Percentiles rank a stretch among this genome's conserved stretches.
phyloP scores from a whole-genome alignment of 2,329 filamentous ascomycete species.

The Epichloe typhina region DNA sequence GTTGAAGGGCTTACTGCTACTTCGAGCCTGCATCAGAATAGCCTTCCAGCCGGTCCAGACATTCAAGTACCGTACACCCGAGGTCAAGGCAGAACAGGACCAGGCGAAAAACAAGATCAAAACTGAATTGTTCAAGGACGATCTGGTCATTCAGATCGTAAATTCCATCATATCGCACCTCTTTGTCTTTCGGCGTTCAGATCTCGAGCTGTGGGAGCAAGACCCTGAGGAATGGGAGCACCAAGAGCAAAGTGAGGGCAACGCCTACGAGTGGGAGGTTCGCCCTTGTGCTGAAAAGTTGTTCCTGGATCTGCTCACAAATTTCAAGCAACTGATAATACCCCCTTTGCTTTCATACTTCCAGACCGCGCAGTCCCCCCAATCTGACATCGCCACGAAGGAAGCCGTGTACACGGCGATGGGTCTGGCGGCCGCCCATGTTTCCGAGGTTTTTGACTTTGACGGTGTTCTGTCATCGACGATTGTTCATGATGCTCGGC shows the following conservation, averaged over 20 bases:
- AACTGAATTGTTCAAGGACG: conserved; percentile 58
- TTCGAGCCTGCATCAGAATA: conserved; percentile 75
- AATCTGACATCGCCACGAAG: conserved; percentile 64
- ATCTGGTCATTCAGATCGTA: conserved; percentile 69
- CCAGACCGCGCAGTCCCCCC: conserved; percentile 54
- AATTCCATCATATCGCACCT: conserved; percentile 76
- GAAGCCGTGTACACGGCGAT: conserved; percentile 92
- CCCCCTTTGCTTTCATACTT: conserved; percentile 76
- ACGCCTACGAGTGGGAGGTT: conserved; percentile 85
- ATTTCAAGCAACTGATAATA: conserved; percentile 73
- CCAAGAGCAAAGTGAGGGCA: conserved; percentile 70
- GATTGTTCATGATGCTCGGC: conserved; percentile 65
- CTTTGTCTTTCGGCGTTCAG: conserved; percentile 73
- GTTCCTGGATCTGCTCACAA: conserved; percentile 79
- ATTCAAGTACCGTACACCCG: conserved; percentile 67
- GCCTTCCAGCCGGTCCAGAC: conserved; percentile 68
- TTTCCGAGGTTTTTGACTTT: conserved; percentile 69
- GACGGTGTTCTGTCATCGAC: conserved; percentile 64
- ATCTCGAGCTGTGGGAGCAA: conserved; percentile 85
- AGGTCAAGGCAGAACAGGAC: conserved; percentile 64
- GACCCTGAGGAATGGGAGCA: conserved; percentile 94
- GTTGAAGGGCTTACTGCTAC: conserved; percentile 68
- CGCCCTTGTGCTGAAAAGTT: conserved; percentile 87
- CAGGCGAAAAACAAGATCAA: conserved; percentile 58
- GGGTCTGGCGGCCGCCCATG: conserved; percentile 67